phyloP scores from a whole-genome alignment of 306 rosid species.

The Cicer bijugum region DNA sequence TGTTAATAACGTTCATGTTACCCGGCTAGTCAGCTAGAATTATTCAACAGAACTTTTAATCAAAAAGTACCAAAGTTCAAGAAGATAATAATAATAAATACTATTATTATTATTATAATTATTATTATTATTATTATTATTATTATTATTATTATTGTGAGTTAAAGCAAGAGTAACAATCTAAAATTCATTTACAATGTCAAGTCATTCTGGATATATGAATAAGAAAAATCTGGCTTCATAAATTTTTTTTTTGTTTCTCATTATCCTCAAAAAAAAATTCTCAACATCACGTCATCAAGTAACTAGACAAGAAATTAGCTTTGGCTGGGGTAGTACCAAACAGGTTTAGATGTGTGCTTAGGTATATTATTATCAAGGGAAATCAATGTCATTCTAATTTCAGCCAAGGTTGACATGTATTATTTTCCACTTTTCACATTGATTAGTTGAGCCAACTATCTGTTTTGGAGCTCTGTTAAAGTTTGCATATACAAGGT shows the following conservation, averaged over 20 bases:
- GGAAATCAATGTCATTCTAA: constrained; percentile 20
- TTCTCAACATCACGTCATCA: neutral
- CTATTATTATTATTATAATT: too few species aligned
- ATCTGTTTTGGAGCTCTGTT: neutral
- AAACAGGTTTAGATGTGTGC: constrained; percentile 20
- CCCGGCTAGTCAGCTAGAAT: constrained; percentile 3
- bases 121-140: too few species aligned
- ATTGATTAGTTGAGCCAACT: constrained; percentile 17
- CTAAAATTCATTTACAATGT: neutral
- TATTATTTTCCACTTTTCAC: constrained; percentile 15
- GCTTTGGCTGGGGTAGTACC: constrained; percentile 2
- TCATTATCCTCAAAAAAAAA: neutral
- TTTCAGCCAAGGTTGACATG: constrained; percentile 7
- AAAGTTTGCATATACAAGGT: constrained; percentile 9
- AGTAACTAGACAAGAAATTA: constrained; percentile 23
- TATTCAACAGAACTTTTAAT: neutral
- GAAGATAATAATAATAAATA: neutral
- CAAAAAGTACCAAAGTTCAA: neutral
- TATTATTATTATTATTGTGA: neutral
- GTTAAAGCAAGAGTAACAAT: neutral
- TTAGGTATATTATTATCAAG: neutral
- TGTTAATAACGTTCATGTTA: neutral
- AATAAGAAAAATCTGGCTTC: neutral
- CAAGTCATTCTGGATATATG: neutral
- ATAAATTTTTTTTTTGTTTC: neutral